phyloP scores from a whole-genome alignment of 768 basidiomycete species.

The Plicaturopsis crispa region DNA sequence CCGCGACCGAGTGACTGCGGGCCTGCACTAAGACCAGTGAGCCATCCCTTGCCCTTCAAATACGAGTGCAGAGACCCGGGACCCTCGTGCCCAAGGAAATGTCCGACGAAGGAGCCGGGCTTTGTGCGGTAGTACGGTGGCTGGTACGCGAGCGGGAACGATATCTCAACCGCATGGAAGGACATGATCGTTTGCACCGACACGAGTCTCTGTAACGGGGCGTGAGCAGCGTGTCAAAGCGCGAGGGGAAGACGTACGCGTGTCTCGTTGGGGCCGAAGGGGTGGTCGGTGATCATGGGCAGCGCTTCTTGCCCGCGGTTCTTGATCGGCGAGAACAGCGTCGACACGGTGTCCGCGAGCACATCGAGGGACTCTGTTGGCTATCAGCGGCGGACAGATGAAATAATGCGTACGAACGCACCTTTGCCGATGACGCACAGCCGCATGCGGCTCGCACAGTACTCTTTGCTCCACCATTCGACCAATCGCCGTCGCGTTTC shows the following conservation, averaged over 20 bases:
- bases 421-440: conserved; percentile 77
- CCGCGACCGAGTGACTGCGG: conserved; percentile 69
- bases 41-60: conserved; percentile 85
- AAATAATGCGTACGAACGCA: conserved; percentile 17
- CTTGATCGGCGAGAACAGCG: conserved; percentile 62
- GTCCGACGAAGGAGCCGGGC: conserved; percentile 67
- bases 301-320: conserved; percentile 56
- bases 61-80: conserved; percentile 87
- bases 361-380: conserved; percentile 67
- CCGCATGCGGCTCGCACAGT: conserved; percentile 78
- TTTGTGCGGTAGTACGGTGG: conserved; percentile 69
- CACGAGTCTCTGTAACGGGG: conserved; percentile 57
- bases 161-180: conserved; percentile 76
- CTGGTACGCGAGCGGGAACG: conserved; percentile 72
- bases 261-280: conserved; percentile 64
- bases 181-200: conserved; percentile 87
- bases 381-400: background rate
- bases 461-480: conserved; percentile 81
- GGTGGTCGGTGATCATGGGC: conserved; percentile 64
- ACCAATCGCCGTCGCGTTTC: conserved; percentile 73
- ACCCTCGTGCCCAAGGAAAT: conserved; percentile 89
- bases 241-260: conserved; percentile 41
- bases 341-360: conserved; percentile 52
- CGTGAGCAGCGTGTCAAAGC: conserved; percentile 4
- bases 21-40: conserved; percentile 65